Conservation (phyloP, 2,329 filamentous ascomycete genomes). For the Phaeosphaeriaceae sp. region DNA sequence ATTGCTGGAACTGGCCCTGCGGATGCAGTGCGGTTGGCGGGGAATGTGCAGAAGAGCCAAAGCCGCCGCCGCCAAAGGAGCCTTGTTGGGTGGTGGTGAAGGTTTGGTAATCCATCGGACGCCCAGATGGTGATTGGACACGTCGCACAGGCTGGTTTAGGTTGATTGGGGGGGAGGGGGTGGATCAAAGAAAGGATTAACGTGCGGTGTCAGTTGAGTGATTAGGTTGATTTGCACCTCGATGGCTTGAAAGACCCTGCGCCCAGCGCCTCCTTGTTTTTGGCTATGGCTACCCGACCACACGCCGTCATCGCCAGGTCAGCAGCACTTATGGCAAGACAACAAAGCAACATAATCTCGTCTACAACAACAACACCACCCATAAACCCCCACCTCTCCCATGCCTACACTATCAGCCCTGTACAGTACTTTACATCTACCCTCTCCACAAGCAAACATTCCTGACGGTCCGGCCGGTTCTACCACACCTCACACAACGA, state of each 20-base stretch:
- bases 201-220: slow-evolving; percentile 35
- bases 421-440: no score
- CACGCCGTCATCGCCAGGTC: slow-evolving; percentile 2
- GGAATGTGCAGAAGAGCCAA: slow-evolving; percentile 39
- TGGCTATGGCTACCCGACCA: background rate
- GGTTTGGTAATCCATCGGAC: slow-evolving; percentile 46
- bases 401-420: no score
- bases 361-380: background rate
- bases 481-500: slow-evolving; percentile 18
- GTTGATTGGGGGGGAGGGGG: slow-evolving; percentile 47
- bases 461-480: slow-evolving; percentile 13
- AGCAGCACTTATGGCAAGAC: background rate
- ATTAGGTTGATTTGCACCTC: slow-evolving; percentile 28
- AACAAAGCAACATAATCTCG: background rate
- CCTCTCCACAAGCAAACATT: slow-evolving; percentile 13
- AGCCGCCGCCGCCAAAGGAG: slow-evolving; percentile 45
- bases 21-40: slow-evolving; percentile 44
- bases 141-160: slow-evolving; percentile 47
- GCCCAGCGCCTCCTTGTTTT: background rate
- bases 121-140: slow-evolving; percentile 41
- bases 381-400: no score
- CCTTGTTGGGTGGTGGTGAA: slow-evolving; percentile 46
- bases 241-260: slow-evolving; percentile 6
- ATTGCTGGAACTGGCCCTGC: slow-evolving; percentile 45
- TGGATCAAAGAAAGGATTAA: slow-evolving; percentile 40